Conservation (phyloP, 768 basidiomycete species). For the Tylopilus cervinicoccineus region DNA sequence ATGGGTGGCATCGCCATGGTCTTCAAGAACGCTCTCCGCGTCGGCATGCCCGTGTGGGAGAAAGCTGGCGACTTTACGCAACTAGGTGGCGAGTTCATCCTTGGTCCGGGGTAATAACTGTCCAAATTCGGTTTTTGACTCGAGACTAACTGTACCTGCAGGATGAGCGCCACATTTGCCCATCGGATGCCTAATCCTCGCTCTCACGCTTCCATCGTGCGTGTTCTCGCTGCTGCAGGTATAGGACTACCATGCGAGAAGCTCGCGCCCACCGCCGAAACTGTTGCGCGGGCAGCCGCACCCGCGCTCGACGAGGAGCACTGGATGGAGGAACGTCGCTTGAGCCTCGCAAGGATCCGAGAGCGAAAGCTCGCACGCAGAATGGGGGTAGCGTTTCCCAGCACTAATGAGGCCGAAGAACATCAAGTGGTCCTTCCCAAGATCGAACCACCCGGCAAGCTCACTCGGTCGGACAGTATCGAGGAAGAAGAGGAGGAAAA, state of each 20-base stretch:
- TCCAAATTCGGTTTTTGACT: slow-evolving; percentile 21
- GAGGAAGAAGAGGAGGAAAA: slow-evolving; percentile 30
- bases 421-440: slow-evolving; percentile 16
- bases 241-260: slow-evolving; percentile 29
- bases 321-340: slow-evolving; percentile 34
- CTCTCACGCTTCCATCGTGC: slow-evolving; percentile 68
- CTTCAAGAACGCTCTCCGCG: slow-evolving; percentile 61
- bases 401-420: slow-evolving; percentile 8
- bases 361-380: slow-evolving; percentile 32
- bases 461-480: slow-evolving; percentile 31
- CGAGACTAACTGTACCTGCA: slow-evolving; percentile 22
- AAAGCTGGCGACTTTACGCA: slow-evolving; percentile 73
- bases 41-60: slow-evolving; percentile 80
- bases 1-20: slow-evolving; percentile 73
- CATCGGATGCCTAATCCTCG: slow-evolving; percentile 82
- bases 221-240: slow-evolving; percentile 64
- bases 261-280: slow-evolving; percentile 3
- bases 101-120: slow-evolving; percentile 56
- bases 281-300: neutral
- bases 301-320: slow-evolving; percentile 27
- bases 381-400: slow-evolving; percentile 25
- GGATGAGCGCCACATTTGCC: slow-evolving; percentile 65
- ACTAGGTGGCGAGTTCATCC: slow-evolving; percentile 87
- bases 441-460: slow-evolving; percentile 21
- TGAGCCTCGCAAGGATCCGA: slow-evolving; percentile 28